phyloP scores from a whole-genome alignment of 169 alveolate genomes.

The Plasmodium chabaudi region DNA sequence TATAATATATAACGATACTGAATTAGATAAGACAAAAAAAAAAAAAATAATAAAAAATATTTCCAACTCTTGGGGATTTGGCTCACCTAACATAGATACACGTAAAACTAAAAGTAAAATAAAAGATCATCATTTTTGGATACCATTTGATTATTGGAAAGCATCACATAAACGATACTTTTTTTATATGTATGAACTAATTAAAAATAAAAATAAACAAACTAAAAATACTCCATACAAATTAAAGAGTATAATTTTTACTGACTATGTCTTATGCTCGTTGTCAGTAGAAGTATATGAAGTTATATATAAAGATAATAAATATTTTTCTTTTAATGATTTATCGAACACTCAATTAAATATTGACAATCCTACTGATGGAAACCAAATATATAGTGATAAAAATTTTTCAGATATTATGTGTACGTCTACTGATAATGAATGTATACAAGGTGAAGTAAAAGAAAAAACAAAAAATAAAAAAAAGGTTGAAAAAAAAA shows the following conservation, averaged over 20 bases:
- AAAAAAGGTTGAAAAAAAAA: too few relatives aligned
- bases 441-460: neutral
- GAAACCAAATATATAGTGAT: too few relatives aligned
- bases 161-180: conserved; percentile 76
- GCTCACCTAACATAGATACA: conserved; percentile 38
- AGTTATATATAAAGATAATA: conserved; percentile 56
- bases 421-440: neutral
- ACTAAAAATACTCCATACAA: conserved; percentile 56
- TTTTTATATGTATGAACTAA: conserved; percentile 64
- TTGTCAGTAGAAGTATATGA: conserved; percentile 74
- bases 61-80: conserved; percentile 75
- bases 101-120: conserved; percentile 40
- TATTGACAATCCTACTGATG: too few relatives aligned
- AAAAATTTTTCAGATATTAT: too few relatives aligned
- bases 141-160: conserved; percentile 76
- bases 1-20: conserved; percentile 19
- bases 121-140: conserved; percentile 77
- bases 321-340: conserved; percentile 21
- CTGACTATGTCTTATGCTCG: conserved; percentile 54
- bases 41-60: conserved; percentile 24
- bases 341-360: too few relatives aligned
- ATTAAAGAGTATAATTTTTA: conserved; percentile 67
- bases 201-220: conserved; percentile 69
- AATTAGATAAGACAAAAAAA: conserved; percentile 12
- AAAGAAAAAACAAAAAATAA: neutral